Base-by-base conservation (phyloP, 306 rosid genomes). In the Vicia villosa region DNA sequence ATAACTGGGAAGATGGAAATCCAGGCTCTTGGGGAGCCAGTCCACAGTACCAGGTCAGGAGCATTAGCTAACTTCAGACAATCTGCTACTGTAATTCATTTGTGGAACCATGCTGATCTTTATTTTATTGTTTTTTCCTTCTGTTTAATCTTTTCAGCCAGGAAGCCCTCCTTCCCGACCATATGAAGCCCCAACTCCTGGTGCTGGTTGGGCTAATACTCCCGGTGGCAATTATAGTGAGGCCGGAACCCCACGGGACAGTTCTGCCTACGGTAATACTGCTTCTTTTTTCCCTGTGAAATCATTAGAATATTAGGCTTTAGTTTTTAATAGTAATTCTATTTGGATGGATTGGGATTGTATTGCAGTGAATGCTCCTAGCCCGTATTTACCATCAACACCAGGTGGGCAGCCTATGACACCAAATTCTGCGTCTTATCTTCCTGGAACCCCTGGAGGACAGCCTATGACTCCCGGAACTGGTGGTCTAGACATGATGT, bases 381-480 rank as follows among this genome's bases (percentile, higher is more conserved):
- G 99, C 77, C 99, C 99, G 3, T 95, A 95, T 86, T 85, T 95
- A 79, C 99, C 99, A 21, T 95, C 97, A 34, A 95, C 99, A 69
- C 99, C 99, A 13, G 98, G 97, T 80, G 98, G 98, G 54, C 97
- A 91, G 85, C 99, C 99, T 40, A 87, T 89, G 99, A 95, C 99
- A 43, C 99, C 99, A 72, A 95, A 88, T 79, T 87, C 99, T 10
- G 97, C 84, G 20, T 87, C 95, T 61, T 95, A 87, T 86, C 96
- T 95, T 83, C 99, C 99, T 24, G 96, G 99, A 40, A 95, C 99
- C 47, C 99, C 99, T 64, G 99, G 99, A 61, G 99, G 99, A 79
- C 99, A 91, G 80, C 99, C 99, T 12, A 95, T 95, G 99, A 95
- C 99, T 54, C 99, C 97, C 16, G 99, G 99, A 73, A 87, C 96